These are phyloP conservation scores for Monotropa hypopitys DNA, from an alignment of 179 eudicot genomes.

Conservation along the genomic window DNA sequence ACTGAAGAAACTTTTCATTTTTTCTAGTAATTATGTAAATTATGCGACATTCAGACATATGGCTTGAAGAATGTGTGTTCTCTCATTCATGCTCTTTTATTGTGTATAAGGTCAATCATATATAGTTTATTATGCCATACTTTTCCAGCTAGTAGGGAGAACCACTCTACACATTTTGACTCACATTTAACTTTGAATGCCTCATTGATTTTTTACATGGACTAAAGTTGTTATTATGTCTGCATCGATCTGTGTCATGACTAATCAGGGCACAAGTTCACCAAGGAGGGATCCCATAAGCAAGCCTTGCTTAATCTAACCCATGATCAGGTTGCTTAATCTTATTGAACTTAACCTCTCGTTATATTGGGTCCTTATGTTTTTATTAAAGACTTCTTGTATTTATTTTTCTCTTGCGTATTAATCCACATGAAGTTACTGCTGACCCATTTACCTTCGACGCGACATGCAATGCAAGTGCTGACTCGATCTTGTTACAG, in stretches of 20 bases:
- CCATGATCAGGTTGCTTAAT: slow-evolving; percentile 33
- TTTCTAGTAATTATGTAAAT: background rate
- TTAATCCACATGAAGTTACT: background rate
- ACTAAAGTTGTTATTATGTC: background rate
- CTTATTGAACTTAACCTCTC: background rate
- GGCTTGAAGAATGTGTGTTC: background rate
- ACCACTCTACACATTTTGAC: background rate
- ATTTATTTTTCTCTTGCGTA: background rate
- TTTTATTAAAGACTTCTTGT: background rate
- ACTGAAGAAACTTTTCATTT: background rate
- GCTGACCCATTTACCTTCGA: background rate
- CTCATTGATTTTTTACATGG: background rate
- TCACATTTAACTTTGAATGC: background rate
- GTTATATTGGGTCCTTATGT: background rate
- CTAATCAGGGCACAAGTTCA: slow-evolving; percentile 44
- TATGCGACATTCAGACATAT: background rate
- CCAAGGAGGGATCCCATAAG: slow-evolving; percentile 48
- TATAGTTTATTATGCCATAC: background rate
- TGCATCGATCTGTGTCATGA: slow-evolving; percentile 8
- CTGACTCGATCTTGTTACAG: slow-evolving; percentile 22
- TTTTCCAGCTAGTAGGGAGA: too few relatives aligned
- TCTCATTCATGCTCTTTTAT: background rate
- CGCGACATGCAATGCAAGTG: background rate
- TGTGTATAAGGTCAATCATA: background rate
- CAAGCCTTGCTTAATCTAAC: slow-evolving; percentile 57